Base-by-base conservation (phyloP, 305 asterid species). In the Lippia alba region DNA sequence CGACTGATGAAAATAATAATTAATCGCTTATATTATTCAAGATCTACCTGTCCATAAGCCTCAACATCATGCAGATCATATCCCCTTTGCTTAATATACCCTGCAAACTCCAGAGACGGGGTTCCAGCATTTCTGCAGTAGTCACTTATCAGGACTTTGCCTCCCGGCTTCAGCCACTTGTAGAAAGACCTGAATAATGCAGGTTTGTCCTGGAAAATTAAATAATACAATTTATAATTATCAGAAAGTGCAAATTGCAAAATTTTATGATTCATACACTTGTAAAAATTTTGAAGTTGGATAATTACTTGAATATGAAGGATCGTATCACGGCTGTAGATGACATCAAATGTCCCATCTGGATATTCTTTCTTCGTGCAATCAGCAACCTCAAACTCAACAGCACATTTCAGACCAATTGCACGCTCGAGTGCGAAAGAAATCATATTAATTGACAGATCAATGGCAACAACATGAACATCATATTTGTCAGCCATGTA, bases 131-230 rank as follows among this genome's bases (percentile, higher is more conserved):
- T 87, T 80, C 84, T 90, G 86, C 99, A 94, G 88, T 94, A 94
- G 76, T 92, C 98, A 49, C 89, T 88, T 39, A 88, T 92, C 30
- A 94, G 96, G 64, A 94, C 90, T 78, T 80, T 92, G 68, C 99
- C 99, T 60, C 99, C 98, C 0, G 98, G 99, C 79, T 90, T 92
- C 84, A 94, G 81, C 99, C 99, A 94, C 81, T 87, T 89, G 92
- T 88, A 88, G 88, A 94, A 94, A 18, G 90, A 85, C 76, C 82
- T 83, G 85, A 94, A 92, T 30, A 94, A 73, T 24, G 97, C 84
- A 20, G 96, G 96, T 75, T 94, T 94, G 80, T 94, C 99, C 99
- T 94, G 94, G 66, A 78, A 36, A 55, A 65, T 16, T 70, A 66
- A 33, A 36, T 67, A 71, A 45, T 11, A 20, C 30, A 24, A 24